Evolutionary conservation across 768 basidiomycete species (phyloP), one percentile per base, ranked within the genome.

Genomic region (Boletus bicolor): DNA sequence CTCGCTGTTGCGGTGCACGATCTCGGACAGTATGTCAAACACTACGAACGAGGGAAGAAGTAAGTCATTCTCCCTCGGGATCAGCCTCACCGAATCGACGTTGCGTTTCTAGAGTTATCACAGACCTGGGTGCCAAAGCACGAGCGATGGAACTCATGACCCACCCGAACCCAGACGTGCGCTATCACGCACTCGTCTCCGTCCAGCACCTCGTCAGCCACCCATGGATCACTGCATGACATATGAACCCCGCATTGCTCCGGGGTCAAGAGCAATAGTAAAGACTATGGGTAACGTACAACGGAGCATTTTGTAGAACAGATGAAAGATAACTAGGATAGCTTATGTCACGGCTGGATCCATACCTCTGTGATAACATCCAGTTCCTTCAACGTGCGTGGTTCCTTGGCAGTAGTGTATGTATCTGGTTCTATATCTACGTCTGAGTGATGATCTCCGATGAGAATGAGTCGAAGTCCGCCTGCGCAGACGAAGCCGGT

Each of bases 1-100:
- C 83, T 98, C 7, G 93, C 93, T 5, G 94, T 99, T 19, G 94
- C 95, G 1, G 86, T 86, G 3, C 91, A 94, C 67, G 97, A 99
- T 71, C 72, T 98, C 17, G 96, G 94, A 4, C 91, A 95, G 68
- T 98, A 94, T 67, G 88, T 98, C 57, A 94, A 90, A 68, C 87
- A 91, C 70, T 89, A 84, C 58, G 94, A 98, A 55, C 81, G 85
- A 49, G 95, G 94, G 24, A 96, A 96, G 77, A 93, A 86, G 96
- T 97, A 62, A 58, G 87, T 68, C 3, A 34, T 30, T 14, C 5
- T 7, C 36, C 1, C 19, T 35, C 19, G 0, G 7, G 9, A 47
- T 38, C 15, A 7, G n/a, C 17, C 15, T 38, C 14, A n/a, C 47
- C 3, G 11, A 63, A 53, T 43, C 41, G 9, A 49, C 41, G 6